These are phyloP conservation scores for Eudorina sp. DNA, from an alignment of 139 green algal genomes.

Conservation along the genomic window DNA sequence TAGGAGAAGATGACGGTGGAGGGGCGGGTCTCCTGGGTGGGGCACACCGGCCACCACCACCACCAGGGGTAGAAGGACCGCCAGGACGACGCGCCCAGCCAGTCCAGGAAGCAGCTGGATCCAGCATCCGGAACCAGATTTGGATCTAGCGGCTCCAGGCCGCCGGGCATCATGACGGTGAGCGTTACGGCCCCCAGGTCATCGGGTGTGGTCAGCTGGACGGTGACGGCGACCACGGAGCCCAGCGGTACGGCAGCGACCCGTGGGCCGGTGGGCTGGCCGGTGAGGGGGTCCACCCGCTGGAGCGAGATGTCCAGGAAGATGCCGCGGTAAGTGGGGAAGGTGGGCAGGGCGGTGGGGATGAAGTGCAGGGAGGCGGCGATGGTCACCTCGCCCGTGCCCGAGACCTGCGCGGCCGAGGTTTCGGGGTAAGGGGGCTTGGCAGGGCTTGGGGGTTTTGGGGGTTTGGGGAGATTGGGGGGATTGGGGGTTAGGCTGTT, in stretches of 20 bases:
- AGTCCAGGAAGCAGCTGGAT: neutral
- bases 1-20: conserved; percentile 62
- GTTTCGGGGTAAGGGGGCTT: too few species aligned
- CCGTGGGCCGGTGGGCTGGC: conserved; percentile 33
- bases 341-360: conserved; percentile 60
- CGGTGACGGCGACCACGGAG: conserved; percentile 59
- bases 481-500: too few species aligned
- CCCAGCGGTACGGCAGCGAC: conserved; percentile 58
- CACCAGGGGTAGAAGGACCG: neutral
- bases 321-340: conserved; percentile 74
- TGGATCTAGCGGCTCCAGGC: conserved; percentile 77
- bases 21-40: conserved; percentile 53
- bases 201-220: conserved; percentile 76
- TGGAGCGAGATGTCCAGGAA: conserved; percentile 66
- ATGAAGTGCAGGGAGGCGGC: conserved; percentile 68
- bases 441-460: too few species aligned
- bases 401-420: conserved; percentile 41
- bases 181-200: conserved; percentile 64
- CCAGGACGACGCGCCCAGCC: neutral
- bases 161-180: conserved; percentile 67
- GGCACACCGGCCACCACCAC: conserved; percentile 55
- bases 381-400: conserved; percentile 60
- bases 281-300: conserved; percentile 42
- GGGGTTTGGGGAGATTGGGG: too few species aligned
- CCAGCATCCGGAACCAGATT: conserved; percentile 29